phyloP scores from a whole-genome alignment of 768 basidiomycete genomes.

The Suillus subalutaceus region DNA sequence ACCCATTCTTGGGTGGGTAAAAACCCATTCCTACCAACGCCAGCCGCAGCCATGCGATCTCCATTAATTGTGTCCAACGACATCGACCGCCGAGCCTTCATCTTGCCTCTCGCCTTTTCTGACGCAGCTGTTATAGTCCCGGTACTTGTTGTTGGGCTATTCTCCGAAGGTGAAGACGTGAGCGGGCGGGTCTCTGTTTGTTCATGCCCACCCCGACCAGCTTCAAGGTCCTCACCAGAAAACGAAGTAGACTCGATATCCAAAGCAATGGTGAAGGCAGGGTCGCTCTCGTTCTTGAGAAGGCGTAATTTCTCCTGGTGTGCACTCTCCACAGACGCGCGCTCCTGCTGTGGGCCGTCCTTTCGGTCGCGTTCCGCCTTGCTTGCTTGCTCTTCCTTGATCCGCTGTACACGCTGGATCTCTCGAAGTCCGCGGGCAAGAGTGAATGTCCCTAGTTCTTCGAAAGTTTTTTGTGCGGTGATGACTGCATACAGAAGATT shows the following conservation, averaged over 20 bases:
- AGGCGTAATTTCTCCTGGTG: slow-evolving; percentile 70
- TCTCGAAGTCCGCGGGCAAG: slow-evolving; percentile 84
- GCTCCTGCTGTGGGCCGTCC: slow-evolving; percentile 20
- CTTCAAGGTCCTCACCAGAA: slow-evolving; percentile 12
- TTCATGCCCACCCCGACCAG: slow-evolving; percentile 16
- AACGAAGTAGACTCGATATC: slow-evolving; percentile 26
- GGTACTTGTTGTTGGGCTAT: slow-evolving; percentile 27
- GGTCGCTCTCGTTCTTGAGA: slow-evolving; percentile 54
- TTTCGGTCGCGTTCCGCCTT: slow-evolving; percentile 30
- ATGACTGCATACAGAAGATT: slow-evolving; percentile 87
- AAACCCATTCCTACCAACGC: slow-evolving; percentile 89
- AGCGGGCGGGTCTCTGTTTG: slow-evolving; percentile 34
- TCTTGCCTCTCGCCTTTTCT: slow-evolving; percentile 93
- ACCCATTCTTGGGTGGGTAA: slow-evolving; percentile 98
- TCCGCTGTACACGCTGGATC: slow-evolving; percentile 71
- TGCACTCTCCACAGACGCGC: slow-evolving; percentile 33
- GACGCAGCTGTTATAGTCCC: slow-evolving; percentile 44
- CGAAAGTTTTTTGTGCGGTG: slow-evolving; percentile 81
- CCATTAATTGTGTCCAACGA: slow-evolving; percentile 53
- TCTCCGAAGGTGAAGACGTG: slow-evolving; percentile 48
- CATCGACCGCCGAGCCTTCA: slow-evolving; percentile 71
- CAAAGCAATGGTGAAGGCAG: slow-evolving; percentile 23
- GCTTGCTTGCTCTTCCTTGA: slow-evolving; percentile 67
- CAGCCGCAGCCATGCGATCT: slow-evolving; percentile 66
- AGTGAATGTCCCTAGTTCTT: slow-evolving; percentile 91